Conservation (phyloP, 305 asterid genomes). For the Solanum hybrid region DNA sequence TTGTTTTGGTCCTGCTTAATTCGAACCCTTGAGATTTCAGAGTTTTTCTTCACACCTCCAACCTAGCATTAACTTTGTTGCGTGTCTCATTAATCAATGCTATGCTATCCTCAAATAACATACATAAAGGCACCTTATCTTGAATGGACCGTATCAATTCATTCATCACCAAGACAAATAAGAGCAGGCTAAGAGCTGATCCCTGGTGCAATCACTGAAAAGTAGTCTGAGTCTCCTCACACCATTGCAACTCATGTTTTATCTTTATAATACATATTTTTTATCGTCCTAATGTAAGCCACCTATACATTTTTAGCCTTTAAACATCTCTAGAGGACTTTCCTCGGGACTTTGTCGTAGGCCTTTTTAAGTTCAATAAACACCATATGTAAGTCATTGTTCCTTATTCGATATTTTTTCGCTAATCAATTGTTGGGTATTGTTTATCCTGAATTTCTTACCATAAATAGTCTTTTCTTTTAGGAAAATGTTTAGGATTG, state of each 20-base stretch:
- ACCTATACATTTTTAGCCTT: neutral
- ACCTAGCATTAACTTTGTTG: neutral
- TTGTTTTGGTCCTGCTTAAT: neutral
- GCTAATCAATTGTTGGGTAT: neutral
- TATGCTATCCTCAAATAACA: neutral
- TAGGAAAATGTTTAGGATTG: too few relatives aligned
- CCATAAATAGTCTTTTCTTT: too few relatives aligned
- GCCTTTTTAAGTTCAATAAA: neutral
- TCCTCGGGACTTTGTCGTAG: neutral
- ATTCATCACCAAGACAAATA: neutral
- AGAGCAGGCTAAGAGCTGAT: too few relatives aligned
- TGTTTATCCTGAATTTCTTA: too few relatives aligned
- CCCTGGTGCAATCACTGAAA: neutral
- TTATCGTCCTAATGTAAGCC: neutral
- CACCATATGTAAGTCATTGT: neutral
- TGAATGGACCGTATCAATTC: neutral
- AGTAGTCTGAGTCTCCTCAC: neutral
- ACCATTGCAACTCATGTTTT: neutral
- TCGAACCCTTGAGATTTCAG: neutral
- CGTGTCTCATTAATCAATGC: neutral
- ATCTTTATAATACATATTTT: neutral
- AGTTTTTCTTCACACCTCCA: neutral
- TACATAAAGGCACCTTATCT: neutral
- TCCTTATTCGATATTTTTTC: neutral
- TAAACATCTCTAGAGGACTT: neutral